Evolutionary conservation across 176 grass and related monocot species (phyloP).

Genomic region (Carex parvula): DNA sequence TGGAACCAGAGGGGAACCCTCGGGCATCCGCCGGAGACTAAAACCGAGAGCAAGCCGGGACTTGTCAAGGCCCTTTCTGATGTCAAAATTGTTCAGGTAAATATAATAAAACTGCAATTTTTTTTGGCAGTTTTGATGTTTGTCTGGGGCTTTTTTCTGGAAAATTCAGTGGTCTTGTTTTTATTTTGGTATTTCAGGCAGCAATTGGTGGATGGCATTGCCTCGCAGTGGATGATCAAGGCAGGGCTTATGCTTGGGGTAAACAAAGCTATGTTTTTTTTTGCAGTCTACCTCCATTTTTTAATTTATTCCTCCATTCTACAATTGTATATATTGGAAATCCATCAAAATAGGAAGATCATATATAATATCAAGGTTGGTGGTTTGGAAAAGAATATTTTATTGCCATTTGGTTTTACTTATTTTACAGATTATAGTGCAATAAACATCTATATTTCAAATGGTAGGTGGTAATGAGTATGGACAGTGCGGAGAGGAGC

Average conservation of each 20-base stretch:
- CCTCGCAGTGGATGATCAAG: conserved; percentile 81
- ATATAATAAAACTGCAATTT: background rate
- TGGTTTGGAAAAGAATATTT: background rate
- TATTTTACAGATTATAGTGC: background rate
- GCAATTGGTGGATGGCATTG: conserved; percentile 98
- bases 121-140: background rate
- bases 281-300: background rate
- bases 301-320: background rate
- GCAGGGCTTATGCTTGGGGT: conserved; percentile 87
- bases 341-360: background rate
- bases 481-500: conserved; percentile 92
- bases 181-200: conserved; percentile 45
- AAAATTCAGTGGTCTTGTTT: background rate
- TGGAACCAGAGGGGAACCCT: conserved; percentile 98
- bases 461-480: conserved; percentile 87
- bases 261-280: background rate
- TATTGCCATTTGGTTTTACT: background rate
- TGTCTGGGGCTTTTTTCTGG: background rate
- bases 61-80: conserved; percentile 54
- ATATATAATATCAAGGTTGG: background rate
- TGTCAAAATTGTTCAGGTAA: conserved; percentile 79
- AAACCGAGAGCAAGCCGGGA: conserved; percentile 64
- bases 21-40: conserved; percentile 68
- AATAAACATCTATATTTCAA: background rate
- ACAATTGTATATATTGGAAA: background rate